Evolutionary conservation across 2,329 filamentous ascomycete genomes (phyloP).

Genomic region (Leptoxyphium fumago): DNA sequence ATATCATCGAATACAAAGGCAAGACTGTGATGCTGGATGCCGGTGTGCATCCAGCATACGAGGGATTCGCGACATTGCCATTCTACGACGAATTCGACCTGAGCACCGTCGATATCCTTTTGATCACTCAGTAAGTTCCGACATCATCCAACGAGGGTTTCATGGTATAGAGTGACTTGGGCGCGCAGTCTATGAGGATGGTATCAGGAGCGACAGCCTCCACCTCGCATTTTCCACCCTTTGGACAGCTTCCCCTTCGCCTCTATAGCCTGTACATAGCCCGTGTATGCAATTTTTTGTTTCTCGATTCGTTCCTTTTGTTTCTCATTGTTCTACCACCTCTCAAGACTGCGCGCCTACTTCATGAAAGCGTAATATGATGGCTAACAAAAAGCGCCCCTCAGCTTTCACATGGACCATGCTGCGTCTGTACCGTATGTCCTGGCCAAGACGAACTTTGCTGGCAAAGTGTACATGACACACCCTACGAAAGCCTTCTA

Average conservation of each 20-base stretch:
- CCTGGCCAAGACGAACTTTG: conserved; percentile 94
- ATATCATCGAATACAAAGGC: conserved; percentile 97
- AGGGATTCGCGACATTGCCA: conserved; percentile 80
- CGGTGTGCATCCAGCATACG: conserved; percentile 90
- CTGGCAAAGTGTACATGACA: conserved; percentile 95
- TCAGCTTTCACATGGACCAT: conserved; percentile 94
- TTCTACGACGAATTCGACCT: conserved; percentile 99
- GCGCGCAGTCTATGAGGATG: not conserved
- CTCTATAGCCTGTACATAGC: conserved; percentile 14
- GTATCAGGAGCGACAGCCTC: not conserved
- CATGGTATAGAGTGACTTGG: too few relatives aligned
- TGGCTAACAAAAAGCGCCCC: conserved; percentile 1
- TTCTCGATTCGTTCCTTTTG: conserved; percentile 2
- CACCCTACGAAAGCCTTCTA: conserved; percentile 99
- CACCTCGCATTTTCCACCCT: not conserved
- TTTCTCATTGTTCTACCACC: conserved; percentile 4
- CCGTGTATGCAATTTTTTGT: conserved; percentile 18
- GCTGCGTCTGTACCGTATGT: conserved; percentile 98
- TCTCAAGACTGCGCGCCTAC: conserved; percentile 5
- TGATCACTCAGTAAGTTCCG: conserved; percentile 95
- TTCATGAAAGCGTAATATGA: not conserved
- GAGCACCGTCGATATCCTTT: conserved; percentile 87
- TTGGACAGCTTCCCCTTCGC: not conserved
- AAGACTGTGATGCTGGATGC: conserved; percentile 99
- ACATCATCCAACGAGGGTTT: not conserved